phyloP scores from a whole-genome alignment of 2,329 filamentous ascomycete genomes.

The Hymenoscyphus infarciens region DNA sequence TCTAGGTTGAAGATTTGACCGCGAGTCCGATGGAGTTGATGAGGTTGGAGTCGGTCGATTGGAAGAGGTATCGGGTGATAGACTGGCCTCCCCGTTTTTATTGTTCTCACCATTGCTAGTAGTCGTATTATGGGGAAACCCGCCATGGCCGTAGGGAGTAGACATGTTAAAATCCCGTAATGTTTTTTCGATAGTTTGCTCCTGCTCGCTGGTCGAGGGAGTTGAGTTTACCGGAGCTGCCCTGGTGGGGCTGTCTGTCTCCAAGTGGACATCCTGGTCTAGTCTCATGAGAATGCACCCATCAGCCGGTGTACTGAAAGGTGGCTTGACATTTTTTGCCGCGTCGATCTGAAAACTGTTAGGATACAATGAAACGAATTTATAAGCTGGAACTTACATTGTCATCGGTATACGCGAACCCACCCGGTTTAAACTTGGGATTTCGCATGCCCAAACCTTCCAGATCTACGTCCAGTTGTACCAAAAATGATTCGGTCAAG shows the following conservation, averaged over 20 bases:
- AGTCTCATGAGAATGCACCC: slow-evolving; percentile 4
- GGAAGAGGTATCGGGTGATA: slow-evolving; percentile 34
- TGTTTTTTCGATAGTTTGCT: slow-evolving; percentile 23
- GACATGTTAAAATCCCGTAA: slow-evolving; percentile 25
- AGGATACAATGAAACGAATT: slow-evolving; percentile 10
- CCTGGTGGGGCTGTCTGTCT: neutral
- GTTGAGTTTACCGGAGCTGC: neutral
- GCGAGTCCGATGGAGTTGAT: slow-evolving; percentile 45
- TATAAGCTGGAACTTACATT: slow-evolving; percentile 31
- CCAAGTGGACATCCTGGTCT: neutral
- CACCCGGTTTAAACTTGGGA: slow-evolving; percentile 50
- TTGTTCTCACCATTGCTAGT: slow-evolving; percentile 40
- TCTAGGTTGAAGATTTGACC: slow-evolving; percentile 20
- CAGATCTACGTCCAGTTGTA: slow-evolving; percentile 88
- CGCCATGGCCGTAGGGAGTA: slow-evolving; percentile 15
- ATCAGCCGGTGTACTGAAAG: neutral
- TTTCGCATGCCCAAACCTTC: slow-evolving; percentile 66
- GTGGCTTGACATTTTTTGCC: neutral
- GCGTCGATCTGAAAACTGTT: slow-evolving; percentile 21
- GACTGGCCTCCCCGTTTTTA: slow-evolving; percentile 32
- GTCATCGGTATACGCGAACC: slow-evolving; percentile 42
- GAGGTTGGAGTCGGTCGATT: slow-evolving; percentile 59
- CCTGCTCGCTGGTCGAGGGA: neutral
- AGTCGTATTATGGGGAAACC: slow-evolving; percentile 25
- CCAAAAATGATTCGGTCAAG: slow-evolving; percentile 88